Evolutionary conservation across 345 rosid species (phyloP).

Genomic region (Citrus sp.): DNA sequence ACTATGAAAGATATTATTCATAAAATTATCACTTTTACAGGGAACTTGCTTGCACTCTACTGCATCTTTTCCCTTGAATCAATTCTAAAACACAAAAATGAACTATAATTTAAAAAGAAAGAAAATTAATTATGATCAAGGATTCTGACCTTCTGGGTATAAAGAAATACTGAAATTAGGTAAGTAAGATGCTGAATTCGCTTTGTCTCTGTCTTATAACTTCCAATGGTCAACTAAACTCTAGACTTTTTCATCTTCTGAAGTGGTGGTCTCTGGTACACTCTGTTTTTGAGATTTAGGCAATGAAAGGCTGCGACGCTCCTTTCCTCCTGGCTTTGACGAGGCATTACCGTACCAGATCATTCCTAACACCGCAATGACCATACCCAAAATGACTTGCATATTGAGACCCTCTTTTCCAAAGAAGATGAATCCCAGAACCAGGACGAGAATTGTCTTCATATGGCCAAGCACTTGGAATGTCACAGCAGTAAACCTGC

Average conservation of each 20-base stretch:
- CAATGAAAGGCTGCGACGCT: slow-evolving; percentile 56
- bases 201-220: background rate
- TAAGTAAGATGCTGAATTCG: slow-evolving; percentile 7
- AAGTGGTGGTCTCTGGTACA: slow-evolving; percentile 44
- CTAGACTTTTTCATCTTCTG: slow-evolving; percentile 71
- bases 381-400: slow-evolving; percentile 87
- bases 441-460: slow-evolving; percentile 93
- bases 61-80: slow-evolving; percentile 20
- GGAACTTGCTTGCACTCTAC: slow-evolving; percentile 20
- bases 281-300: slow-evolving; percentile 55
- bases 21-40: slow-evolving; percentile 13
- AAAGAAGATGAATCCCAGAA: slow-evolving; percentile 81
- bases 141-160: slow-evolving; percentile 19
- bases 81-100: slow-evolving; percentile 20
- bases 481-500: slow-evolving; percentile 93
- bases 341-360: slow-evolving; percentile 97
- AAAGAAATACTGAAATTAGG: slow-evolving; percentile 19
- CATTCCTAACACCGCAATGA: slow-evolving; percentile 86
- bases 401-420: slow-evolving; percentile 91
- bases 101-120: slow-evolving; percentile 1
- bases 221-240: slow-evolving; percentile 3
- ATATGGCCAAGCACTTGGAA: slow-evolving; percentile 99
- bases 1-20: slow-evolving; percentile 19
- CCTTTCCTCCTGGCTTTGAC: slow-evolving; percentile 92
- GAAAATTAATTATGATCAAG: slow-evolving; percentile 10